Evolutionary conservation across 768 basidiomycete species (phyloP).

Genomic region (Amanita thiersii): DNA sequence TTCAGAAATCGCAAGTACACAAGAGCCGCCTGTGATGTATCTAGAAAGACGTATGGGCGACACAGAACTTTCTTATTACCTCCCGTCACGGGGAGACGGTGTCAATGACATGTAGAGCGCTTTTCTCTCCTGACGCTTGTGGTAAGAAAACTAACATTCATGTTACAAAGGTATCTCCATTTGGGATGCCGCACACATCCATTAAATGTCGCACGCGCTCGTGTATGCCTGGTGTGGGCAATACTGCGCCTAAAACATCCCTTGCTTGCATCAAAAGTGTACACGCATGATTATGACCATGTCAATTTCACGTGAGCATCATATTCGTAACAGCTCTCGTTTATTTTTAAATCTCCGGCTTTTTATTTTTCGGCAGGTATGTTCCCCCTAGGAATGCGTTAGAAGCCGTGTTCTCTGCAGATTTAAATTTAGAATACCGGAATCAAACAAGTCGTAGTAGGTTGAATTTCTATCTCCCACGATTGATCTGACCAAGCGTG

Average conservation of each 20-base stretch:
- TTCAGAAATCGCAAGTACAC: neutral
- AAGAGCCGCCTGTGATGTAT: conserved; percentile 3
- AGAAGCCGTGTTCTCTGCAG: conserved; percentile 41
- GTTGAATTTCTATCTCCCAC: conserved; percentile 9
- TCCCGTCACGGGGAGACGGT: conserved; percentile 69
- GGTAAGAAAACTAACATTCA: neutral
- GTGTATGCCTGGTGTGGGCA: conserved; percentile 61
- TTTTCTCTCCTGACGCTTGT: neutral
- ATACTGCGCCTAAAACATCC: conserved; percentile 66
- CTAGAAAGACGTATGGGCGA: conserved; percentile 58
- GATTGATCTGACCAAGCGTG: conserved; percentile 4
- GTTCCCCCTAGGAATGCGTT: conserved; percentile 30
- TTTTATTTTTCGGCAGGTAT: conserved; percentile 30
- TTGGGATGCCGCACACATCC: conserved; percentile 51
- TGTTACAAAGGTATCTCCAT: conserved; percentile 62
- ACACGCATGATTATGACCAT: conserved; percentile 55
- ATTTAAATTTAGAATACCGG: conserved; percentile 40
- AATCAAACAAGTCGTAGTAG: conserved; percentile 47
- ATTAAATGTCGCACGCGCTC: conserved; percentile 29
- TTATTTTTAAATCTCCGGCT: too few relatives aligned
- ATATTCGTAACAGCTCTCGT: neutral
- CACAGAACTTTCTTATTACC: conserved; percentile 72
- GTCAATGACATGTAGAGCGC: conserved; percentile 78
- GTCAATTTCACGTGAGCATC: conserved; percentile 56
- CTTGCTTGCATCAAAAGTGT: conserved; percentile 53